A percentile compares a stretch with the other conserved stretches of the same genome.
These are phyloP conservation scores for Colletotrichum sp. DNA, from an alignment of 2,329 filamentous ascomycete species.

Conservation along the genomic window DNA sequence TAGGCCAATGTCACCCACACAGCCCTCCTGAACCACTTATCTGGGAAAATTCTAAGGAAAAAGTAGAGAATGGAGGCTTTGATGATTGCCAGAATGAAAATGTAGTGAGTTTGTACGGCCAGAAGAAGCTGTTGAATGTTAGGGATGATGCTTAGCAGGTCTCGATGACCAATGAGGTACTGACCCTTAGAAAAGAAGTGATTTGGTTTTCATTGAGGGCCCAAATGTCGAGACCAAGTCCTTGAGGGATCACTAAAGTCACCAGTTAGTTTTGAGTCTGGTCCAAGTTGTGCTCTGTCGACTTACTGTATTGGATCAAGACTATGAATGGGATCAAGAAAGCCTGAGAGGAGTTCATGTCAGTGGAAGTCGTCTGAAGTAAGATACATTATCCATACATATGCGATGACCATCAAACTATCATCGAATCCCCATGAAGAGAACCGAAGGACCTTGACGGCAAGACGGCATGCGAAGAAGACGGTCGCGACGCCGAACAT, in stretches of 20 bases:
- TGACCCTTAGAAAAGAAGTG: neutral
- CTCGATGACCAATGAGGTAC: neutral
- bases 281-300: rapidly evolving
- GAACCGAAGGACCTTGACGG: neutral
- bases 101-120: slow-evolving; percentile 36
- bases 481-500: neutral
- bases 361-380: neutral
- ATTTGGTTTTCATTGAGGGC: slow-evolving; percentile 27
- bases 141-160: slow-evolving; percentile 29
- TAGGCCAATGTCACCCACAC: slow-evolving; percentile 22
- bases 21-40: slow-evolving; percentile 24
- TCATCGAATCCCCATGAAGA: neutral
- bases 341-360: neutral
- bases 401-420: neutral
- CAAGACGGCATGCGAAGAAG: neutral
- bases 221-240: slow-evolving; percentile 57
- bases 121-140: slow-evolving; percentile 34
- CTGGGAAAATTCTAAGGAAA: slow-evolving; percentile 39
- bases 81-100: slow-evolving; percentile 34
- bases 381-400: neutral
- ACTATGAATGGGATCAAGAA: neutral
- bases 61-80: slow-evolving; percentile 40
- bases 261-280: neutral
- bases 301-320: neutral
- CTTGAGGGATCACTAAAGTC: slow-evolving; percentile 30